A percentile compares a stretch with the other conserved stretches of the same genome.
These are phyloP conservation scores for Xylaria sp. DNA, from an alignment of 2,329 filamentous ascomycete genomes.

Conservation along the genomic window DNA sequence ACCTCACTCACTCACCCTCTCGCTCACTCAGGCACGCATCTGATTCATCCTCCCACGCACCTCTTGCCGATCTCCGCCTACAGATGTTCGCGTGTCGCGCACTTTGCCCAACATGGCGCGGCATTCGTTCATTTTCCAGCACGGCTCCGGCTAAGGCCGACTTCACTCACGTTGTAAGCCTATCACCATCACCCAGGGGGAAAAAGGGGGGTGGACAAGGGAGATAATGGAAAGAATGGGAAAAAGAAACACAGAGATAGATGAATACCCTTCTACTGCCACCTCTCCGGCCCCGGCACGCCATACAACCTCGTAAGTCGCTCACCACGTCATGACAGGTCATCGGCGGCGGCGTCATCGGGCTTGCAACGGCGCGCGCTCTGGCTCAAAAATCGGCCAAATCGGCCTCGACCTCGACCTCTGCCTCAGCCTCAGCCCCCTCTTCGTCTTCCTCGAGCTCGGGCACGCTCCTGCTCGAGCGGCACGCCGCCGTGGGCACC, in stretches of 20 bases:
- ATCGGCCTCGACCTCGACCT: conserved; percentile 44
- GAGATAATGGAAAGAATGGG: too few species aligned
- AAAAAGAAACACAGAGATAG: too few species aligned
- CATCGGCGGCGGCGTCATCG: conserved; percentile 74
- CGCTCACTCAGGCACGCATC: background rate
- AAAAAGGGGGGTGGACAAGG: too few species aligned
- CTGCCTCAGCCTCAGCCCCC: conserved; percentile 52
- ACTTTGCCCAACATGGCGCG: background rate
- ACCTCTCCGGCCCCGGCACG: too few species aligned
- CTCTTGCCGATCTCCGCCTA: background rate
- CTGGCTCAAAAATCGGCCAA: conserved; percentile 62
- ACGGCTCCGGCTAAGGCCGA: conserved; percentile 47
- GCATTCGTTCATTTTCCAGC: conserved; percentile 45
- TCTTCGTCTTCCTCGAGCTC: conserved; percentile 50
- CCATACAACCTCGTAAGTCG: background rate
- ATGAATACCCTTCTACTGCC: too few species aligned
- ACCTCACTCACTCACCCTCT: background rate
- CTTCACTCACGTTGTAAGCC: conserved; percentile 53
- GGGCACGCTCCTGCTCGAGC: conserved; percentile 82
- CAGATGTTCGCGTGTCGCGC: conserved; percentile 34
- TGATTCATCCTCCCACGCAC: background rate
- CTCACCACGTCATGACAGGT: conserved; percentile 52
- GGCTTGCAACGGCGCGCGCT: conserved; percentile 80
- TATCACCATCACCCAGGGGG: background rate
- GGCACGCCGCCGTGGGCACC: conserved; percentile 78